A percentile compares a stretch with the other conserved stretches of the same genome.
phyloP scores from a whole-genome alignment of 1,139 yeast species.

The Pichia sp. region DNA sequence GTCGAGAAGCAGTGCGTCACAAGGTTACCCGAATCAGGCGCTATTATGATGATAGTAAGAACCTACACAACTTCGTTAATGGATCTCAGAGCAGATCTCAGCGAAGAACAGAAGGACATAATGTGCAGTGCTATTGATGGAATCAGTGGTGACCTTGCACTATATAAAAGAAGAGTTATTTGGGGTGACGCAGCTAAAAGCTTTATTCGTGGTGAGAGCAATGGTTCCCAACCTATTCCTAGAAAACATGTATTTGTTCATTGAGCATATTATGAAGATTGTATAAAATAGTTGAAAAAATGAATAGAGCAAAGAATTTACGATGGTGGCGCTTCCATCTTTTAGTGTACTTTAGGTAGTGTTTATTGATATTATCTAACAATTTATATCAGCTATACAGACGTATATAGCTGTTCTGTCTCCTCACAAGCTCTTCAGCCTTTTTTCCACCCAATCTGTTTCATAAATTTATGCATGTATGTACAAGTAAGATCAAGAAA shows the following conservation, averaged over 20 bases:
- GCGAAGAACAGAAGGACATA: background rate
- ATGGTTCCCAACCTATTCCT: background rate
- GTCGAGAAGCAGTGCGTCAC: constrained; percentile 4
- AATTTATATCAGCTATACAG: constrained; percentile 1
- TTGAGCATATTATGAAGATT: background rate
- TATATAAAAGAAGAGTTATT: background rate
- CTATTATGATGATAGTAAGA: background rate
- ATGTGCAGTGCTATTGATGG: background rate
- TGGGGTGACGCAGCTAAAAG: constrained; percentile 2
- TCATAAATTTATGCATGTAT: background rate
- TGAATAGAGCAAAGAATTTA: no score
- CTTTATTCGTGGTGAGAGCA: background rate
- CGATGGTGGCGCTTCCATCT: no score
- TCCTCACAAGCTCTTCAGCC: background rate
- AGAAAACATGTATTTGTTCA: background rate
- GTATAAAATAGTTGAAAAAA: no score
- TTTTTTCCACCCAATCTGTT: background rate
- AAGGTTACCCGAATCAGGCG: background rate
- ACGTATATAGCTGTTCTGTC: background rate
- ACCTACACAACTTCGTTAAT: background rate
- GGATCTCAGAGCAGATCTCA: background rate
- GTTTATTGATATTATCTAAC: constrained; percentile 32
- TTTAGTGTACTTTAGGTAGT: background rate
- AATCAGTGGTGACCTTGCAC: background rate
- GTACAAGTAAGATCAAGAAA: constrained; percentile 8